A percentile compares a stretch with the other conserved stretches of the same genome.
These are phyloP conservation scores for Aspergillus fumigatiaffinis DNA, from an alignment of 2,329 filamentous ascomycete species.

Conservation along the genomic window DNA sequence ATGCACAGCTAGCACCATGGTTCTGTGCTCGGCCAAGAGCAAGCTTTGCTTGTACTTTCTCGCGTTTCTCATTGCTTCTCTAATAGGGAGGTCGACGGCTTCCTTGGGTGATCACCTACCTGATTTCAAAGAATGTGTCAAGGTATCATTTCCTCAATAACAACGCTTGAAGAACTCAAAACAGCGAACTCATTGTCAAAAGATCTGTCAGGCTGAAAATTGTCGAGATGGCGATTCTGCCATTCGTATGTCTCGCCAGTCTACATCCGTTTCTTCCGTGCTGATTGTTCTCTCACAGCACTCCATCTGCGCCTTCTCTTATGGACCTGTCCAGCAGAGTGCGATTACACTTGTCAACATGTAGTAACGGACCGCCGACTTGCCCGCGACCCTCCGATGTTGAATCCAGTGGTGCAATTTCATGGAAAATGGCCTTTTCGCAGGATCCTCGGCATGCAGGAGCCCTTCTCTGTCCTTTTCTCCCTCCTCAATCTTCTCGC, in stretches of 20 bases:
- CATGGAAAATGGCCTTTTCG: conserved; percentile 99
- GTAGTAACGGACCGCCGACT: conserved; percentile 74
- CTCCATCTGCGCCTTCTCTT: conserved; percentile 79
- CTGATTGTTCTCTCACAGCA: conserved; percentile 50
- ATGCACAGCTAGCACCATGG: conserved; percentile 24
- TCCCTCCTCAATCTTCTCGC: conserved; percentile 86
- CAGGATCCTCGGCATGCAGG: conserved; percentile 87
- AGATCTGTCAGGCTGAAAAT: conserved; percentile 80
- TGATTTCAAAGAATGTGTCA: conserved; percentile 81
- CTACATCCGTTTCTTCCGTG: conserved; percentile 4
- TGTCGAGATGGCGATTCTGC: conserved; percentile 64
- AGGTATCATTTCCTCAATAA: conserved; percentile 52
- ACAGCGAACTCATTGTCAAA: conserved; percentile 17
- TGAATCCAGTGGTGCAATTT: conserved; percentile 75
- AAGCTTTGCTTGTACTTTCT: conserved; percentile 23
- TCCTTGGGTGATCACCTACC: conserved; percentile 80
- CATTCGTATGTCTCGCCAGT: conserved; percentile 60
- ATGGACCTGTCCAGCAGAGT: conserved; percentile 90
- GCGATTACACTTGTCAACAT: conserved; percentile 97
- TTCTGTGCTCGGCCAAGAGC: conserved; percentile 16
- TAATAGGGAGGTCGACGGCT: conserved; percentile 50
- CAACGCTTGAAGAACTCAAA: background rate
- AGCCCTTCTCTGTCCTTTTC: conserved; percentile 90
- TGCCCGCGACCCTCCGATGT: conserved; percentile 59
- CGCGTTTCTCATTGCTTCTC: conserved; percentile 29